Percentiles rank a stretch among this genome's conserved stretches.
phyloP scores from a whole-genome alignment of 2,329 filamentous ascomycete species.

The Talaromyces sp. region DNA sequence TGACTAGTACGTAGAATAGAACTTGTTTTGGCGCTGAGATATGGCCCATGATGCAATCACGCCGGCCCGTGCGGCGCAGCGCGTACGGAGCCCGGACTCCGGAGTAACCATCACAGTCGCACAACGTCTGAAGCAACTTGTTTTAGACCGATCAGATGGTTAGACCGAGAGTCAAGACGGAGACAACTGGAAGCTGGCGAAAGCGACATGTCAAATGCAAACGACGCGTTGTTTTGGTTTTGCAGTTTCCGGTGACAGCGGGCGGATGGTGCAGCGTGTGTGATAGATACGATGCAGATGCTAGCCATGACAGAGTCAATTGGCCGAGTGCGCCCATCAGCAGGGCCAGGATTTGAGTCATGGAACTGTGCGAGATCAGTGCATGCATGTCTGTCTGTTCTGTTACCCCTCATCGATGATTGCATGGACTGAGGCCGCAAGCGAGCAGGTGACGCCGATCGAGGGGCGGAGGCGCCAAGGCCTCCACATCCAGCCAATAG shows the following conservation, averaged over 20 bases:
- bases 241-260: background rate
- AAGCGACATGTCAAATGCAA: background rate
- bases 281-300: background rate
- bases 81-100: background rate
- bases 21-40: background rate
- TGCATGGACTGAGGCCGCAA: background rate
- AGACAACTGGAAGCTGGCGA: too few relatives aligned
- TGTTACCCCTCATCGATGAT: background rate
- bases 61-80: background rate
- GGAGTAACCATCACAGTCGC: background rate
- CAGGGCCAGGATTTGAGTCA: background rate
- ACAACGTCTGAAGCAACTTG: too few relatives aligned
- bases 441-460: background rate
- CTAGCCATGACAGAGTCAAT: background rate
- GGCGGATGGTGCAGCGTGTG: background rate
- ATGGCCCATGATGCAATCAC: background rate
- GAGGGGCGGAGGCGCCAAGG: background rate
- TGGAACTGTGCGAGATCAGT: background rate
- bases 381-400: background rate
- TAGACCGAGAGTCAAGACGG: background rate
- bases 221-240: constrained; percentile 1
- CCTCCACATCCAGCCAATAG: background rate
- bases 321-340: background rate
- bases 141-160: background rate
- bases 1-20: background rate